A percentile compares a stretch with the other conserved stretches of the same genome.
These are phyloP conservation scores for Lachnellula cervina DNA, from an alignment of 2,329 filamentous ascomycete genomes.

Conservation along the genomic window DNA sequence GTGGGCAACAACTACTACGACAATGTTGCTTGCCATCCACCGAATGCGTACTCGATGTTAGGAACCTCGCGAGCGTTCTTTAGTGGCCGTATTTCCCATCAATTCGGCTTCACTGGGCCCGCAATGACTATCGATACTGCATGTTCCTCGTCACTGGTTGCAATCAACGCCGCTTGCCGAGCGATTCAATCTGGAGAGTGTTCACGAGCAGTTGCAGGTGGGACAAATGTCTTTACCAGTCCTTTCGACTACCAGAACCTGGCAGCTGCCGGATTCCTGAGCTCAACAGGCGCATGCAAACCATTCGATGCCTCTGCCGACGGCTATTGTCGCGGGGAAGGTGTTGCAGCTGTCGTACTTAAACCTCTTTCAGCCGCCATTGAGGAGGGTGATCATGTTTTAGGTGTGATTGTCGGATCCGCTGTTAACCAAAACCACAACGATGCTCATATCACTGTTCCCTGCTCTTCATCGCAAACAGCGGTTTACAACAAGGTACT, in stretches of 20 bases:
- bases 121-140: conserved; percentile 54
- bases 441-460: conserved; percentile 10
- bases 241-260: conserved; percentile 1
- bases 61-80: conserved; percentile 17
- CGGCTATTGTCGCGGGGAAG: conserved; percentile 61
- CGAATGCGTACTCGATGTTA: conserved; percentile 16
- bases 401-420: conserved; percentile 49
- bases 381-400: conserved; percentile 52
- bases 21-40: conserved; percentile 13
- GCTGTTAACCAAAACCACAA: conserved; percentile 38
- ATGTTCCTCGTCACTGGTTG: conserved; percentile 50
- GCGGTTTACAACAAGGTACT: not conserved
- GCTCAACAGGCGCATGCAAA: conserved; percentile 36
- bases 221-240: conserved; percentile 34
- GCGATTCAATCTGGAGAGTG: conserved; percentile 36
- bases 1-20: conserved; percentile 15
- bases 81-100: conserved; percentile 18
- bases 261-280: conserved; percentile 10
- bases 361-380: conserved; percentile 40
- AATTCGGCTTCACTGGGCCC: conserved; percentile 41
- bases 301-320: conserved; percentile 51
- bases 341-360: conserved; percentile 46
- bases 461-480: conserved; percentile 25
- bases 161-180: conserved; percentile 48
- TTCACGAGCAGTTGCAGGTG: conserved; percentile 37